These are phyloP conservation scores for Seiridium unicorne DNA, from an alignment of 2,329 filamentous ascomycete species.

Conservation along the genomic window DNA sequence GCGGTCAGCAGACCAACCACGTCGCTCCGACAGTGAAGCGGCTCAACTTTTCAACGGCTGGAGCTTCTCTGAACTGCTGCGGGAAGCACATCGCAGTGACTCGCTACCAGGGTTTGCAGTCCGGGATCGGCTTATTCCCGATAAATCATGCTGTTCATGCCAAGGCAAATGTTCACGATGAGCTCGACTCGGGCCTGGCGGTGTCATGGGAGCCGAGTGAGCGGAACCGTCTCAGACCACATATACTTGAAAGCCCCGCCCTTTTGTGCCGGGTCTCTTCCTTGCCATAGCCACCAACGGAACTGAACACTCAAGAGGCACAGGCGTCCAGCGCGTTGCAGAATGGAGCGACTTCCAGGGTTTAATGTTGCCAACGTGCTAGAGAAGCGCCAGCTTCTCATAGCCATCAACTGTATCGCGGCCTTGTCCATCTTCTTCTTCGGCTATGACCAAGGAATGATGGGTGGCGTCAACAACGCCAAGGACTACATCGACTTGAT, in stretches of 20 bases:
- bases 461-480: constrained; percentile 55
- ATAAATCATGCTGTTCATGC: background rate
- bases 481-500: constrained; percentile 64
- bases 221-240: background rate
- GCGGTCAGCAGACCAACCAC: too few relatives aligned
- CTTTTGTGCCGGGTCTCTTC: background rate
- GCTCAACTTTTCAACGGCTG: too few relatives aligned
- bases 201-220: background rate
- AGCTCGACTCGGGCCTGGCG: background rate
- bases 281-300: background rate
- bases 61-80: too few relatives aligned
- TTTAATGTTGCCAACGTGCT: constrained; percentile 29
- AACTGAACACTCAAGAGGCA: too few relatives aligned
- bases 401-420: constrained; percentile 58
- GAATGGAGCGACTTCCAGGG: constrained; percentile 29
- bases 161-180: background rate
- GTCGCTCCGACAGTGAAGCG: too few relatives aligned
- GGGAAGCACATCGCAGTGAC: too few relatives aligned
- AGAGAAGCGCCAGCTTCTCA: constrained; percentile 27
- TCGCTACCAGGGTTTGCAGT: too few relatives aligned
- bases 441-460: constrained; percentile 50
- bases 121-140: background rate
- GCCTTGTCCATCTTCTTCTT: constrained; percentile 69
- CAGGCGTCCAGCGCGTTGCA: too few relatives aligned
- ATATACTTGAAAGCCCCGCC: background rate